Conservation (phyloP, 208 protist species). For the Acanthamoeba castellanii region DNA sequence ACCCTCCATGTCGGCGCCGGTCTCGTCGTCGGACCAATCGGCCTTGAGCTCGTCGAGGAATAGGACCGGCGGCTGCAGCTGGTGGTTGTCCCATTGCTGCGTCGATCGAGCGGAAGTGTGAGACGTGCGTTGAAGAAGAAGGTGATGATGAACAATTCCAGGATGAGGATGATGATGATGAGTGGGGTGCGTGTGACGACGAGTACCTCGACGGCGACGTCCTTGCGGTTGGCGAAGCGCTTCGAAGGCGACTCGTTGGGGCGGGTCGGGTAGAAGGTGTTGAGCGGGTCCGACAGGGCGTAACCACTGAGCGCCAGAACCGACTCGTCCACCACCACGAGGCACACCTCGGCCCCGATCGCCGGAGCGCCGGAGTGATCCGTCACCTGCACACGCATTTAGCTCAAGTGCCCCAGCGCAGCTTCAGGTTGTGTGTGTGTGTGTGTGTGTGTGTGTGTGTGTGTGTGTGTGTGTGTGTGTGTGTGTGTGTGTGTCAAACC, state of each 20-base stretch:
- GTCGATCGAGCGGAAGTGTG: neutral
- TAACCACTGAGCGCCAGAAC: slow-evolving; percentile 66
- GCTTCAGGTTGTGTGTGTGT: no score
- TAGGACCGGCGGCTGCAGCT: slow-evolving; percentile 12
- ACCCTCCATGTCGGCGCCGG: neutral
- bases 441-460: neutral
- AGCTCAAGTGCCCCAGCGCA: no score
- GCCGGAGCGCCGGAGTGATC: slow-evolving; percentile 13
- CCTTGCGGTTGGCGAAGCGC: slow-evolving; percentile 63
- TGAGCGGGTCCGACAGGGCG: slow-evolving; percentile 27
- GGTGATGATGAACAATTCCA: neutral
- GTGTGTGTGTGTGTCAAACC: neutral
- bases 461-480: neutral
- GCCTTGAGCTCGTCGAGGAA: slow-evolving; percentile 51
- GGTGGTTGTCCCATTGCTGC: slow-evolving; percentile 69
- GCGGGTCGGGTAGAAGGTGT: slow-evolving; percentile 66
- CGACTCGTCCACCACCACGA: slow-evolving; percentile 69
- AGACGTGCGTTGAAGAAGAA: no score
- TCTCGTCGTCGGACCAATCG: slow-evolving; percentile 68
- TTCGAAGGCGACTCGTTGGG: neutral
- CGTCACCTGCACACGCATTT: neutral
- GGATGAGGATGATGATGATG: neutral
- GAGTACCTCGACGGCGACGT: slow-evolving; percentile 55
- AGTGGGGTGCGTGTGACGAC: neutral
- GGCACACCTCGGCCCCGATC: slow-evolving; percentile 15